phyloP scores from a whole-genome alignment of 2,329 filamentous ascomycete genomes.

The Sarocladium kiliense region DNA sequence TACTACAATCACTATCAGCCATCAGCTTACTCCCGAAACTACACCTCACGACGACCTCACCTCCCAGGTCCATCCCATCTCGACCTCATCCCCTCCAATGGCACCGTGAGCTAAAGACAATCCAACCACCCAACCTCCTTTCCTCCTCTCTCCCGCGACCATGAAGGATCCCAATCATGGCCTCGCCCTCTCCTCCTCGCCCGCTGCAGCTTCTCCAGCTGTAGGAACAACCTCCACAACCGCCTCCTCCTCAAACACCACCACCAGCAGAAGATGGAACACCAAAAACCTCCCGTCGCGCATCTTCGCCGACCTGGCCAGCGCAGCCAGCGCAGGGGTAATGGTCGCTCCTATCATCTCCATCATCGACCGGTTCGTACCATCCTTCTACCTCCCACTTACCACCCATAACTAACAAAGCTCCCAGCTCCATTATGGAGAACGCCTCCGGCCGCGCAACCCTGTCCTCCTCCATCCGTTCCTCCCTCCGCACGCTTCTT shows the following conservation, averaged over 20 bases:
- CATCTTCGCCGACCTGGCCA: constrained; percentile 61
- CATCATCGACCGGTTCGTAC: constrained; percentile 74
- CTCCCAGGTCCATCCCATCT: background rate
- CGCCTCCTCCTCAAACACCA: background rate
- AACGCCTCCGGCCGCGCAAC: constrained; percentile 67
- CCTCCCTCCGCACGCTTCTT: constrained; percentile 52
- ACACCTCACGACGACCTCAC: background rate
- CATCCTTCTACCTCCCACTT: constrained; percentile 9
- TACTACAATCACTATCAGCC: background rate
- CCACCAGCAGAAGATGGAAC: constrained; percentile 57
- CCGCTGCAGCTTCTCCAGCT: background rate
- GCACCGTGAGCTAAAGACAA: background rate
- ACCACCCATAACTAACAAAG: too few relatives aligned
- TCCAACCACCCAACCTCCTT: background rate
- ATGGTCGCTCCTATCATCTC: constrained; percentile 81
- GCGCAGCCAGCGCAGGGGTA: constrained; percentile 66
- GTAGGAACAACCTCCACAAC: background rate
- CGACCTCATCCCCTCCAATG: background rate
- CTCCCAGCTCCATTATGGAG: constrained; percentile 77
- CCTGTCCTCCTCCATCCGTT: constrained; percentile 53
- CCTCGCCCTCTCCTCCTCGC: background rate
- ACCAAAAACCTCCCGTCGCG: constrained; percentile 65
- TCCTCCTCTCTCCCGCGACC: background rate
- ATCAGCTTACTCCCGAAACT: background rate
- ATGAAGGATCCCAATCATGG: constrained; percentile 3